These are phyloP conservation scores for Brassica cretica DNA, from an alignment of 345 rosid genomes.

Conservation along the genomic window DNA sequence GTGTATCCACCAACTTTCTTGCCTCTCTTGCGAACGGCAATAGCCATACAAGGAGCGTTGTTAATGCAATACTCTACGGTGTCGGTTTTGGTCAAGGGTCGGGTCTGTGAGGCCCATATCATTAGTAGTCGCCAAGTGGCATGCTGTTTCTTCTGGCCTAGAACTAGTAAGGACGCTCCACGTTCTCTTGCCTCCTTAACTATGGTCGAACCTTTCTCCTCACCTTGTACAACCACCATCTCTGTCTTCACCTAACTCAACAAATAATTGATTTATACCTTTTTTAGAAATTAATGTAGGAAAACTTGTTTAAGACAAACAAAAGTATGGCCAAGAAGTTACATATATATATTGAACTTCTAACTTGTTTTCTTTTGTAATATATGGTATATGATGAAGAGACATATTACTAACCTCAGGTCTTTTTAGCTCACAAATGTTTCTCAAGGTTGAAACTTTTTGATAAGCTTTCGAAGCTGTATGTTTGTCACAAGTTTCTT, in stretches of 20 bases:
- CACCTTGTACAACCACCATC: constrained; percentile 63
- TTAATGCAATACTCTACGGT: constrained; percentile 85
- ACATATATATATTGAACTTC: not conserved
- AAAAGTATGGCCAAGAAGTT: not conserved
- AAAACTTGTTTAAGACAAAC: not conserved
- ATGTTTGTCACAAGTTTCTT: constrained; percentile 45
- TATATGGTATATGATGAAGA: not conserved
- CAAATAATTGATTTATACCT: not conserved
- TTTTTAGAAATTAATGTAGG: not conserved
- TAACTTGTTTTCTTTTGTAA: not conserved
- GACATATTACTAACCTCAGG: constrained; percentile 60
- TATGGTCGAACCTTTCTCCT: constrained; percentile 77
- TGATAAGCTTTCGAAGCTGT: constrained; percentile 51
- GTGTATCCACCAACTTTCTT: constrained; percentile 83
- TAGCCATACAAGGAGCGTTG: constrained; percentile 82
- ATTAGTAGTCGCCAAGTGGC: constrained; percentile 75
- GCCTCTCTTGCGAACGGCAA: constrained; percentile 82
- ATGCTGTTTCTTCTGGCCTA: constrained; percentile 75
- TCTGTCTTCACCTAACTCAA: constrained; percentile 60
- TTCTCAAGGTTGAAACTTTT: constrained; percentile 55
- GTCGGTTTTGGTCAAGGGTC: constrained; percentile 41
- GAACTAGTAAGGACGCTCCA: constrained; percentile 59
- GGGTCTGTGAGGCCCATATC: constrained; percentile 61
- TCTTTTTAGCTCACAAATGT: constrained; percentile 64
- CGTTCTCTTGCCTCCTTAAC: constrained; percentile 79